A percentile compares a stretch with the other conserved stretches of the same genome.
Conservation (phyloP, 306 rosid genomes). For the Macrotyloma uniflorum region DNA sequence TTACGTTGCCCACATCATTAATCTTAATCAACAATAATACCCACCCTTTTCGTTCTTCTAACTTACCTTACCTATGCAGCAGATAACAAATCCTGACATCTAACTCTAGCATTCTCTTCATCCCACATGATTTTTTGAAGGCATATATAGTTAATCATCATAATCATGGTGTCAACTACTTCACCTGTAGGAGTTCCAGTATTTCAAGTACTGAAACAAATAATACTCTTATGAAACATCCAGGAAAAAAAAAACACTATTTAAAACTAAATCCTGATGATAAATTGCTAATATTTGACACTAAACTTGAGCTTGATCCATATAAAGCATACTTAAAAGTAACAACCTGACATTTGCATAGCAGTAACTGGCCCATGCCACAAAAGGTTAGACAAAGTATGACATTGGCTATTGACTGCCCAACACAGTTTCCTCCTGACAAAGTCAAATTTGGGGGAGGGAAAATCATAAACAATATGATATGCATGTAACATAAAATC, state of each 20-base stretch:
- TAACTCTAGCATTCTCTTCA: not conserved
- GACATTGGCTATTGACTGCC: not conserved
- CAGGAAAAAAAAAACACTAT: constrained; percentile 6
- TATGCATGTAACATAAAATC: not conserved
- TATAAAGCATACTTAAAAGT: not conserved
- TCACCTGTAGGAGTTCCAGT: constrained; percentile 1
- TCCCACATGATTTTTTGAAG: not conserved
- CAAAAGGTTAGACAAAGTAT: not conserved
- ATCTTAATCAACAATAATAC: not conserved
- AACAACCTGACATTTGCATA: not conserved
- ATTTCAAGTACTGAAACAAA: constrained; percentile 15
- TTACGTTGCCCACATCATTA: not conserved
- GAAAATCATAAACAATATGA: constrained; percentile 15
- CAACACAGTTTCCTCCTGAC: not conserved
- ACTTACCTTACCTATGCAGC: not conserved
- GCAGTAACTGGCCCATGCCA: not conserved
- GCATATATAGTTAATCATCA: not conserved
- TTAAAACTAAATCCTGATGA: not conserved
- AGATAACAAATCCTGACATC: not conserved
- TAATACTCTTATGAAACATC: not conserved
- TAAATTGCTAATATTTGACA: not conserved
- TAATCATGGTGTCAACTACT: not conserved
- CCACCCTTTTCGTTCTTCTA: not conserved
- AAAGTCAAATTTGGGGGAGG: not conserved
- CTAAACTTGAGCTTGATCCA: not conserved